Base-by-base conservation (phyloP, 352 stramenopile species). In the Aphanomyces cochlioides region DNA sequence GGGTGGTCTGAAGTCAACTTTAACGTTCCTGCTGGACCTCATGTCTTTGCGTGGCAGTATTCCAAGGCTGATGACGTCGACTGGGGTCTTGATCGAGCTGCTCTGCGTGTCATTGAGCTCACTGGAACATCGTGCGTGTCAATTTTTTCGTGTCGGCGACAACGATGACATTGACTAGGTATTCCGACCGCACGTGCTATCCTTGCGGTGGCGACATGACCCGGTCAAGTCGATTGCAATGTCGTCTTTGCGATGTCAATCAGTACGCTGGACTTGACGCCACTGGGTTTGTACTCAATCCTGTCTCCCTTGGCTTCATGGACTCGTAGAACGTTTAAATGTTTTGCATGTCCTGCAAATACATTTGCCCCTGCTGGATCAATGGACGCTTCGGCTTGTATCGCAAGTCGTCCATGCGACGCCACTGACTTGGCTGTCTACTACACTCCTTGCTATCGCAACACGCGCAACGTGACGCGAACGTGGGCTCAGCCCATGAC, bases 11-110 rank as follows among this genome's bases (percentile, higher is more conserved):
- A 94, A 61, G 79, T 72, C 6, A 78, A 81, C 3, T 84, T 85
- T 34, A 64, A 79, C 8, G 83, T 94, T 2, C 63, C 75, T 0
- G 70, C 81, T 19, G 87, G 87, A 10, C 77, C 83, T 7, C 87
- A 94, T 64, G 83, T 83, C 17, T 80, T 94, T 63, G 78, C 79
- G 53, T 94, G 87, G 87, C 82, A 92, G 59, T 94, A 90, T 68
- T 82, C 86, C 17, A 94, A 92, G 73, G 82, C 92, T 66, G 90
- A 89, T 65, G 74, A 75, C 4, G 84, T 83, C 15, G 87, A 94
- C 72, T 77, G 73, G 5, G 87, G 87, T 19, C 76, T 83, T 4
- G 87, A 94, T 72, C 83, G 82, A 61, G 84, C 84, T 4, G 87
- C 77, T 47, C 40, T 92, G 61, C 90, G 92, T 63, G 82, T 92